These are phyloP conservation scores for Hyphopichia homilentoma DNA, from an alignment of 805 yeast species.

Conservation along the genomic window DNA sequence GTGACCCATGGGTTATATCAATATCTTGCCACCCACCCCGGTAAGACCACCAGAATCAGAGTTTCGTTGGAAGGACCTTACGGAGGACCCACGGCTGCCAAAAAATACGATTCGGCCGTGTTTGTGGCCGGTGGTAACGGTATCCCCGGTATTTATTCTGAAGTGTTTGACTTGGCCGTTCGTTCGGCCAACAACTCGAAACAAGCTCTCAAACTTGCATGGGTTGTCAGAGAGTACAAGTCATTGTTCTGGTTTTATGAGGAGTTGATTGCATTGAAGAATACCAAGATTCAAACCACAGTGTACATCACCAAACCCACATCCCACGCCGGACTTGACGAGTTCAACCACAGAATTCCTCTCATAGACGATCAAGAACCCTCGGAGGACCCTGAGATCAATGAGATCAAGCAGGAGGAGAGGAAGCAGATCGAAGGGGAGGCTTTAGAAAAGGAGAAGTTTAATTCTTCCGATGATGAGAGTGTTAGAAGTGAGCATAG, in stretches of 20 bases:
- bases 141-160: constrained; percentile 52
- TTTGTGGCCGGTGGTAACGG: constrained; percentile 76
- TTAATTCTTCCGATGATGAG: constrained; percentile 4
- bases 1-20: constrained; percentile 29
- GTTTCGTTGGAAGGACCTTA: constrained; percentile 65
- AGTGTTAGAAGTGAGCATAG: constrained; percentile 1
- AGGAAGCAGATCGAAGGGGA: neutral
- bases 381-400: neutral
- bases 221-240: constrained; percentile 57
- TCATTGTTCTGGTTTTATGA: constrained; percentile 47
- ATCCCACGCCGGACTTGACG: neutral
- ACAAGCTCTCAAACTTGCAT: constrained; percentile 43
- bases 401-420: neutral
- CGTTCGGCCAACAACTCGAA: constrained; percentile 15
- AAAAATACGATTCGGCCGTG: constrained; percentile 50
- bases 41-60: constrained; percentile 20
- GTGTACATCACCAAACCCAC: constrained; percentile 25
- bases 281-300: constrained; percentile 20
- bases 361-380: constrained; percentile 1
- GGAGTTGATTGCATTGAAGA: constrained; percentile 29
- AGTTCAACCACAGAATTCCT: constrained; percentile 1
- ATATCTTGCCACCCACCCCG: constrained; percentile 23
- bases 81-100: constrained; percentile 49
- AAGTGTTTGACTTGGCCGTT: constrained; percentile 27
- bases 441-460: constrained; percentile 5